A percentile compares a stretch with the other conserved stretches of the same genome.
These are phyloP conservation scores for Antitrichia curtipendula DNA, from an alignment of 225 moss, liverwort and hornwort genomes.

Conservation along the genomic window DNA sequence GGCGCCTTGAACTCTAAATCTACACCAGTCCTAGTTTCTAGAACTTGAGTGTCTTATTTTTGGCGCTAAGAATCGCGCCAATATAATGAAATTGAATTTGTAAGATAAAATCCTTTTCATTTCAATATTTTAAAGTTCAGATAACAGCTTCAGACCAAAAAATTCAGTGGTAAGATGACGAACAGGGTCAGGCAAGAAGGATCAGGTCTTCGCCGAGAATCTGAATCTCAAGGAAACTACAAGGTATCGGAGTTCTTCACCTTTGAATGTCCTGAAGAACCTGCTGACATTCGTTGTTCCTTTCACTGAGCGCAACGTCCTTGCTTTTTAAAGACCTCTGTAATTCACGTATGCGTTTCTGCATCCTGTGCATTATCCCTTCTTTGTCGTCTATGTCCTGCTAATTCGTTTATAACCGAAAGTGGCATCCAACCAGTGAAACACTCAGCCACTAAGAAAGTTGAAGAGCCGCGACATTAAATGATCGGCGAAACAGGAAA, in stretches of 20 bases:
- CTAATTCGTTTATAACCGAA: not conserved
- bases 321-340: conserved; percentile 35
- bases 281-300: conserved; percentile 22
- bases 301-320: conserved; percentile 38
- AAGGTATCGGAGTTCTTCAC: not conserved
- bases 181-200: not conserved
- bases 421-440: not conserved
- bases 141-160: not conserved
- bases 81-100: not conserved
- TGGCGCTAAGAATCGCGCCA: not conserved
- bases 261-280: conserved; percentile 38
- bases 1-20: not conserved
- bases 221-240: not conserved
- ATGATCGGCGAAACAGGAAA: not conserved
- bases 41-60: not conserved
- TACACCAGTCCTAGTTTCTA: not conserved
- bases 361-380: conserved; percentile 34
- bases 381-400: conserved; percentile 54
- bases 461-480: not conserved
- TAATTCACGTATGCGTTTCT: conserved; percentile 48
- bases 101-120: not conserved
- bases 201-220: not conserved
- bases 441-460: not conserved
- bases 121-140: not conserved
- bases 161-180: not conserved